Evolutionary conservation across 306 rosid species (phyloP), one percentile per base, ranked within the genome.

Genomic region (Castanea mollissima): DNA sequence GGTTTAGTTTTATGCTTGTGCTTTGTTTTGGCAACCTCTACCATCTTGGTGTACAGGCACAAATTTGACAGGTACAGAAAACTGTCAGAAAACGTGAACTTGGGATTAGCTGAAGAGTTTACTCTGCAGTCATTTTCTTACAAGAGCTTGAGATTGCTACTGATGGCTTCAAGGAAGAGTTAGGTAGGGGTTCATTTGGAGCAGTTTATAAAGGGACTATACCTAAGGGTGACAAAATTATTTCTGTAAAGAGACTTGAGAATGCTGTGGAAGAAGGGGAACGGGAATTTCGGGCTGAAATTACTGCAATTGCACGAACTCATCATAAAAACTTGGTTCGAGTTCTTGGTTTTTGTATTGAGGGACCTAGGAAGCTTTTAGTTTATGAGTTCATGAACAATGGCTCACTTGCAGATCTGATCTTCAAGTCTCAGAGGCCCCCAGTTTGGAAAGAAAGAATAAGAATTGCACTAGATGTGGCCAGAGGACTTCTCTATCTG

Each of bases 91-190:
- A 73, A 64, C 54, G 38, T 78, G 29, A 63, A 79, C 11, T 21
- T 73, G 44, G 78, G 55, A 51, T 31, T 79, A 34, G 54, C 49
- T 0, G 78, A 73, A 54, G 83, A 79, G 9, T 62, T 62, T 11
- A 63, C 44, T 13, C 13, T 73, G 49, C 78, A 16, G 52, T 54
- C 21, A 14, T 73, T 51, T 59, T 58, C 83, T 19, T 79, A 79
- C 57, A 10, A 52, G 77, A 65, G 71, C 71, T 65, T 65, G 71
- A 65, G 25, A 18, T 0, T 6, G 71, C 49, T 16, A 65, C 71
- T 0, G 23, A 15, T 1, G 71, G 49, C 71, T 65, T 65, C 25
- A 32, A 65, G 71, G 51, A 65, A 65, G 71, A 65, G 6, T 18
- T 65, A 32, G 71, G 71, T 6, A 65, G 44, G 71, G 71, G 71